Evolutionary conservation across 768 basidiomycete genomes (phyloP), one percentile per base, ranked within the genome.

Genomic region (Hericium erinaceus): DNA sequence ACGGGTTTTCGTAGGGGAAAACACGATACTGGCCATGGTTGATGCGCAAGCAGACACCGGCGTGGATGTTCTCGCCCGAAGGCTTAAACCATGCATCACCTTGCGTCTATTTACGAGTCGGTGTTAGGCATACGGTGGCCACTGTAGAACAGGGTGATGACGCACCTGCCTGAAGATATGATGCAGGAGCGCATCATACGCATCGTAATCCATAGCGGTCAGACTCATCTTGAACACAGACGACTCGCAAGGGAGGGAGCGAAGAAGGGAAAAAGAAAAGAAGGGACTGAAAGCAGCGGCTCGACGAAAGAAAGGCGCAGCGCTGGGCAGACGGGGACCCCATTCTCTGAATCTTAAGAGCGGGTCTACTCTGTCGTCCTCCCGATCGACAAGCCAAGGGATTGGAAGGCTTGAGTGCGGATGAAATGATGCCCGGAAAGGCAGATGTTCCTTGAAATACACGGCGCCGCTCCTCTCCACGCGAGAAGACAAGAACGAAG

Each of bases 1-100:
- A 85, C n/a, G 76, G 77, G 67, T 91, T 91, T 68, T 92, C 87
- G 64, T 92, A 91, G 5, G 92, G 92, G 66, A 92, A 94, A 40
- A 88, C 82, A 28, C 92, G 81, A 69, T 87, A 92, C 56, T 80
- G 76, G 41, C 83, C 83, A 11, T 80, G 74, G 52, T 83, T 79
- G 26, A 88, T 80, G 46, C 89, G 78, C 20, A 92, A 70, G 65
- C 87, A 90, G 61, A 92, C 87, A 50, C 89, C 89, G 0, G 84
- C 85, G 58, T 86, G 82, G 54, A 89, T 74, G 65, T 89, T 90
- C 70, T 92, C 89, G 64, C 89, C 85, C 0, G 87, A 81, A 4
- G 88, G 88, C 65, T 89, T 91, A 70, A 91, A 90, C 89, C 89
- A 91, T 7, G 89, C 84, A 58, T 89, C 87, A 2, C 84, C 82